These are phyloP conservation scores for Infundibulicybe gibba DNA, from an alignment of 768 basidiomycete species.

Conservation along the genomic window DNA sequence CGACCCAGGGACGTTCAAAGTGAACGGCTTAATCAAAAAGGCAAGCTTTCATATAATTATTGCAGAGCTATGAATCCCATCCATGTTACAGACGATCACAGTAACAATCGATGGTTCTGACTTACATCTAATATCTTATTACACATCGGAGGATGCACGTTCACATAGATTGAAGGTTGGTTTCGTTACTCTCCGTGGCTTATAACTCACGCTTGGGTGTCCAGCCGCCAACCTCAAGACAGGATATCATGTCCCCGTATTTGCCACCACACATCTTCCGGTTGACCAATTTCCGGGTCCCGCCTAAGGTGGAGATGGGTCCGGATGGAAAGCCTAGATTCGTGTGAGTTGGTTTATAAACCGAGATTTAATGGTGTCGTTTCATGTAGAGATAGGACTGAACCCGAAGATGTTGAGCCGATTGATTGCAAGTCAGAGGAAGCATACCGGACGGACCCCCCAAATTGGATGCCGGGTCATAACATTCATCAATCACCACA, in stretches of 20 bases:
- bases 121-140: slow-evolving; percentile 83
- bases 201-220: slow-evolving; percentile 1
- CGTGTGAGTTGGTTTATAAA: slow-evolving; percentile 40
- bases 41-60: slow-evolving; percentile 24
- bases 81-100: slow-evolving; percentile 67
- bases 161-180: slow-evolving; percentile 56
- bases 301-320: slow-evolving; percentile 74
- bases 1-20: slow-evolving; percentile 62
- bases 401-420: slow-evolving; percentile 32
- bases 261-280: slow-evolving; percentile 79
- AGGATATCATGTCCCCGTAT: slow-evolving; percentile 68
- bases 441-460: slow-evolving; percentile 34
- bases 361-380: background rate
- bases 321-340: slow-evolving; percentile 65
- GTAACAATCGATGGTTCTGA: slow-evolving; percentile 76
- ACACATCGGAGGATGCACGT: slow-evolving; percentile 74
- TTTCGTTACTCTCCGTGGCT: background rate
- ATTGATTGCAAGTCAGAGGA: slow-evolving; percentile 50
- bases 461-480: slow-evolving; percentile 29
- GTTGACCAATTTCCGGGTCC: slow-evolving; percentile 78
- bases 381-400: slow-evolving; percentile 30
- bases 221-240: slow-evolving; percentile 62
- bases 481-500: slow-evolving; percentile 13
- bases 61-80: slow-evolving; percentile 2
- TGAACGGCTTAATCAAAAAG: slow-evolving; percentile 81